A percentile compares a stretch with the other conserved stretches of the same genome.
phyloP scores from a whole-genome alignment of 306 rosid genomes.

The Cicer pinnatifidum region DNA sequence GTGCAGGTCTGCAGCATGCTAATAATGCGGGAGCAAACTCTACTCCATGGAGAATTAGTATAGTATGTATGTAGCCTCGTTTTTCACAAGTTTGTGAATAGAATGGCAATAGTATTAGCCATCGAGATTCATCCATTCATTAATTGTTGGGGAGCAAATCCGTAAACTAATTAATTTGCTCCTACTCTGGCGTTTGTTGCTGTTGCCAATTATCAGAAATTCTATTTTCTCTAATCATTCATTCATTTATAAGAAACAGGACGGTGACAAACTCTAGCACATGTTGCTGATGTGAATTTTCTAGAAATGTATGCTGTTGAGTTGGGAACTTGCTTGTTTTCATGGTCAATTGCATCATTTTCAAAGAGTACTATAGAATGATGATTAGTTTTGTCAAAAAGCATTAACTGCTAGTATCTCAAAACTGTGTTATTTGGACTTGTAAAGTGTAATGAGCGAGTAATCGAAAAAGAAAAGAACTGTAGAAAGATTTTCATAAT shows the following conservation, averaged over 20 bases:
- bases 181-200: constrained; percentile 20
- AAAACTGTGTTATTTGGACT: not conserved
- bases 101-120: constrained; percentile 52
- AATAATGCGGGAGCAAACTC: constrained; percentile 82
- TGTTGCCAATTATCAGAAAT: not conserved
- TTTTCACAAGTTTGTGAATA: constrained; percentile 59
- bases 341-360: not conserved
- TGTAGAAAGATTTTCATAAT: not conserved
- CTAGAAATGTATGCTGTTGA: not conserved
- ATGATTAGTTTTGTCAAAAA: no score
- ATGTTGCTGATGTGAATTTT: constrained; percentile 8
- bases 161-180: constrained; percentile 26
- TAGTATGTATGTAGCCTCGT: not conserved
- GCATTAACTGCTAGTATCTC: not conserved
- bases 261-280: constrained; percentile 3
- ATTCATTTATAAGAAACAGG: not conserved
- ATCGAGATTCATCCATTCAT: constrained; percentile 47
- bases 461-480: not conserved
- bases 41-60: constrained; percentile 69
- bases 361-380: no score
- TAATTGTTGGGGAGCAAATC: constrained; percentile 26
- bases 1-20: constrained; percentile 73
- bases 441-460: not conserved
- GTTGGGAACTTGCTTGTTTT: not conserved
- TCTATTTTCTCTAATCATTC: constrained; percentile 17